These are phyloP conservation scores for Paracorniculantispora psalliotae DNA, from an alignment of 2,329 filamentous ascomycete species.

Conservation along the genomic window DNA sequence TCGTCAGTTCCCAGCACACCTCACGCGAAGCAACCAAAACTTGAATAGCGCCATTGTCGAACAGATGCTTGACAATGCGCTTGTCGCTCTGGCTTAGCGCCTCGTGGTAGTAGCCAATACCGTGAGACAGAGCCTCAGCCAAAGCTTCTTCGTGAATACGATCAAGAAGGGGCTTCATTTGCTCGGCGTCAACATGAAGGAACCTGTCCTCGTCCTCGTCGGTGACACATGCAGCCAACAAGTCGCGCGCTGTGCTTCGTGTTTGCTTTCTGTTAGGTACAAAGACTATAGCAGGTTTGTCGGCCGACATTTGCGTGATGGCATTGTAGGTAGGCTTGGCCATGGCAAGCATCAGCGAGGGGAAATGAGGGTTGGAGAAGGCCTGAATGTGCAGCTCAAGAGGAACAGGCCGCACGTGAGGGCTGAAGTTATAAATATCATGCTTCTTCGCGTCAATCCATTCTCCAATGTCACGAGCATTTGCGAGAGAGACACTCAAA, in stretches of 20 bases:
- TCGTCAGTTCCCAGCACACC: slow-evolving; percentile 92
- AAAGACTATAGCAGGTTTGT: slow-evolving; percentile 88
- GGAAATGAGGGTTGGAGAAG: slow-evolving; percentile 93
- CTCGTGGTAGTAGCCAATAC: slow-evolving; percentile 96
- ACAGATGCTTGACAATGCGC: slow-evolving; percentile 89
- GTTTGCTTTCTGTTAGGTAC: slow-evolving; percentile 93
- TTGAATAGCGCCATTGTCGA: slow-evolving; percentile 82
- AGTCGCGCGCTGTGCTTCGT: slow-evolving; percentile 76
- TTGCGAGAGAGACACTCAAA: slow-evolving; percentile 85
- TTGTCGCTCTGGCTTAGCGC: slow-evolving; percentile 85
- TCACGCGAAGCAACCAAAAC: slow-evolving; percentile 73
- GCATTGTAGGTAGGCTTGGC: slow-evolving; percentile 88
- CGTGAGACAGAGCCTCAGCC: slow-evolving; percentile 84
- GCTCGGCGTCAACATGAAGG: slow-evolving; percentile 75
- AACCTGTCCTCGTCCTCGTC: slow-evolving; percentile 94
- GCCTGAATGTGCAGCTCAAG: slow-evolving; percentile 93
- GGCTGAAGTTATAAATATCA: slow-evolving; percentile 98
- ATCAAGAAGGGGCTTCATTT: slow-evolving; percentile 75
- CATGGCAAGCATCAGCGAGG: slow-evolving; percentile 98
- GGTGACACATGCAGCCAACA: slow-evolving; percentile 79
- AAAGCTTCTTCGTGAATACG: slow-evolving; percentile 82
- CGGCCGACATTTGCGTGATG: slow-evolving; percentile 79
- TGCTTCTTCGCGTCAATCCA: slow-evolving; percentile 98
- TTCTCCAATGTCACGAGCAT: slow-evolving; percentile 89
- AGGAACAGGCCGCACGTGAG: slow-evolving; percentile 80